Base-by-base conservation (phyloP, 805 yeast genomes). In the Candida pseudoglaebosa region DNA sequence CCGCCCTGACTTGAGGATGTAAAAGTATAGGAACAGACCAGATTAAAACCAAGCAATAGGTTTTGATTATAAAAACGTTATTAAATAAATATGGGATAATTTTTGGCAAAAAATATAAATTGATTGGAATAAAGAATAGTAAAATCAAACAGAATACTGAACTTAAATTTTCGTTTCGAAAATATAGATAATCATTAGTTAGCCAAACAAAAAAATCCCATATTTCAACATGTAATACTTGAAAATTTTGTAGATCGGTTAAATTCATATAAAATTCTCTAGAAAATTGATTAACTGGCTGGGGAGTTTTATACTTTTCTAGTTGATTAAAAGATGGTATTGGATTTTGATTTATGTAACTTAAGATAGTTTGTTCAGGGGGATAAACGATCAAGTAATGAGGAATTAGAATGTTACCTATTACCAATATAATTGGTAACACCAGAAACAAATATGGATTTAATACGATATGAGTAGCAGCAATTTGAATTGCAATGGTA, bases 171-270 rank as follows among this genome's bases (percentile, higher is more conserved):
- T 82, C 86, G 54, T 83, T 79, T 40, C 71, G 68, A 57, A 81
- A 87, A 52, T 73, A 81, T 1, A 83, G 76, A 55, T 80, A 79
- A 40, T 75, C 78, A 15, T 65, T 61, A 22, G 84, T 65, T 31
- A 75, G 40, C 48, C 67, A 59, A 15, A 70, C 64, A 4, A 77
- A 36, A 16, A 70, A 68, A 59, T 88, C 91, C 71, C 80, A 87
- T 0, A 68, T 60, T 9, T 64, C 56, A 7, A 83, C 80, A 55
- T 82, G 86, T 10, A 80, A 52, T 21, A 80, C 53, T 86, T 84
- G 81, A 52, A 80, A 82, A 54, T 88, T 88, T 53, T 88, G 96
- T 42, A 87, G 65, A 62, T 88, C 96, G 1, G 95, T 85, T 50
- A 85, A 65, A 54, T 88, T 88, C 40, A 87, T 54, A 15, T 82